A percentile compares a stretch with the other conserved stretches of the same genome.
Conservation (phyloP, 805 yeast species). For the Kockiozyma suomiensis region DNA sequence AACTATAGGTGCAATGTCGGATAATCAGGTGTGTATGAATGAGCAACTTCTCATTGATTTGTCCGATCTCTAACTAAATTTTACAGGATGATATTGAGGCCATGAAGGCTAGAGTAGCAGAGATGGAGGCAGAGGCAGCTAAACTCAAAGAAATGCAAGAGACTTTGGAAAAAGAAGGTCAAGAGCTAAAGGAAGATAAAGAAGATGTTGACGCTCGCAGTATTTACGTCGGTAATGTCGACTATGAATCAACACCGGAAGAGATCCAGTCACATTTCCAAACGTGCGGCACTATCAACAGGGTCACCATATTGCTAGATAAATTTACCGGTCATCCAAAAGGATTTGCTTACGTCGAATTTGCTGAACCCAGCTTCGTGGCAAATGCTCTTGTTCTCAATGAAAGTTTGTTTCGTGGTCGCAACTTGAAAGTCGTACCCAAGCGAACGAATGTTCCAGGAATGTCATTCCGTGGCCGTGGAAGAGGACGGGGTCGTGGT, state of each 20-base stretch:
- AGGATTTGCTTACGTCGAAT: constrained; percentile 83
- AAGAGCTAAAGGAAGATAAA: constrained; percentile 51
- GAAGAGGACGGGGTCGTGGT: constrained; percentile 53
- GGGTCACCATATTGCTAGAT: constrained; percentile 77
- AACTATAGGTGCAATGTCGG: constrained; percentile 7
- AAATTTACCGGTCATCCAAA: constrained; percentile 78
- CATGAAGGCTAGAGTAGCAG: constrained; percentile 52
- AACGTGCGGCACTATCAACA: constrained; percentile 68
- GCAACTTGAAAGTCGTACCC: constrained; percentile 71
- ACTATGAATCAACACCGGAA: constrained; percentile 74
- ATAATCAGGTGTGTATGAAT: constrained; percentile 22
- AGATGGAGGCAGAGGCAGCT: constrained; percentile 66
- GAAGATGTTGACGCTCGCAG: constrained; percentile 76
- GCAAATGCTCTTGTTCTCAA: constrained; percentile 65
- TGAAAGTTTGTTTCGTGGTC: constrained; percentile 66
- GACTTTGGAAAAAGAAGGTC: constrained; percentile 49
- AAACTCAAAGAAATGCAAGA: constrained; percentile 62
- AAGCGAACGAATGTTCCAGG: constrained; percentile 86
- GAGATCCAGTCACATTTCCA: constrained; percentile 77
- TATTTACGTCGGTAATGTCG: constrained; percentile 82
- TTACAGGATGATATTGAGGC: constrained; percentile 33
- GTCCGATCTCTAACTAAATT: not conserved
- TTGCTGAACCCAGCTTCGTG: constrained; percentile 66
- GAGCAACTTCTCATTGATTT: no score
- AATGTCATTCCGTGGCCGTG: constrained; percentile 53